Evolutionary conservation across 225 moss, liverwort and hornwort genomes (phyloP).

Genomic region (Straminergon stramineum): DNA sequence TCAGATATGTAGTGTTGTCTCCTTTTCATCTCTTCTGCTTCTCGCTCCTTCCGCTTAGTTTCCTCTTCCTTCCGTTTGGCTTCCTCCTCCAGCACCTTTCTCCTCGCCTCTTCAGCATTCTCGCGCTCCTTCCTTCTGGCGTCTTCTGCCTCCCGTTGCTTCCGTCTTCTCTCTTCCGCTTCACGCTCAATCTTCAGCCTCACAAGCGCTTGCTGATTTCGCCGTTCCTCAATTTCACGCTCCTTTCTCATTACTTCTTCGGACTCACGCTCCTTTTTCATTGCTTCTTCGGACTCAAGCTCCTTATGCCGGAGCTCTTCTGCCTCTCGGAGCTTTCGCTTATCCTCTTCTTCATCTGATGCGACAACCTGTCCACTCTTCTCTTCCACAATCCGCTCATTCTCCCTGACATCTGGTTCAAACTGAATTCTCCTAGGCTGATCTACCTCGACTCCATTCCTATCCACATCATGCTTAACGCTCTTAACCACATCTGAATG

Average conservation of each 20-base stretch:
- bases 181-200: constrained; percentile 13
- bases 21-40: constrained; percentile 21
- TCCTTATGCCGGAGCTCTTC: constrained; percentile 14
- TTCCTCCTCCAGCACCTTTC: constrained; percentile 3
- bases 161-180: constrained; percentile 10
- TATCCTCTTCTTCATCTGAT: background rate
- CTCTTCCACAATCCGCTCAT: background rate
- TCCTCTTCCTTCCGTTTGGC: constrained; percentile 23
- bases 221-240: background rate
- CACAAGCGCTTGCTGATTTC: background rate
- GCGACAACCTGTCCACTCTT: background rate
- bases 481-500: background rate
- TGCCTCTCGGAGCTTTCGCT: background rate
- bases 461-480: constrained; percentile 5
- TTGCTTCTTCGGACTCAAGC: background rate
- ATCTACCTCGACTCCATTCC: constrained; percentile 13
- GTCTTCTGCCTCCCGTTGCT: constrained; percentile 17
- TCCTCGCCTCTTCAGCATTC: constrained; percentile 16
- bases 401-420: constrained; percentile 9
- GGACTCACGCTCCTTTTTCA: background rate
- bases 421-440: background rate
- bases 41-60: constrained; percentile 25
- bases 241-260: background rate
- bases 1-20: constrained; percentile 33
- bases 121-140: constrained; percentile 19